Conservation (phyloP, 169 alveolate species). For the Besnoitia besnoiti region DNA sequence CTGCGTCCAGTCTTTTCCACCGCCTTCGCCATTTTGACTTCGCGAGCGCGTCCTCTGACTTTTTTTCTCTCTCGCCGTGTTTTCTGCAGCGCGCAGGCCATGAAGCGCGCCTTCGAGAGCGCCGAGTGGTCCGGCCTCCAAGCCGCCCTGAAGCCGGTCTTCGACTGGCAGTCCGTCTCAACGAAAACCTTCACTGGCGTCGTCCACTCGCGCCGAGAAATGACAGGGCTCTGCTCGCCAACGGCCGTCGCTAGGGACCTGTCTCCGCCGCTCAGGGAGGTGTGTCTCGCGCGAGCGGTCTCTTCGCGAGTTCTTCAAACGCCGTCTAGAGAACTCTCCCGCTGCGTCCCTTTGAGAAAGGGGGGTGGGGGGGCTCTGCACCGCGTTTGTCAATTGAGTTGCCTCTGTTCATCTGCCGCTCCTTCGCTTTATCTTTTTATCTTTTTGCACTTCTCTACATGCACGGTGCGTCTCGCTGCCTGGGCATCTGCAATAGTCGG, state of each 20-base stretch:
- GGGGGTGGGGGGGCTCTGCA: too few species aligned
- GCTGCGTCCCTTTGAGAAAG: too few species aligned
- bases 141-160: not conserved
- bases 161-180: not conserved
- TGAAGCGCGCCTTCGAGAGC: not conserved
- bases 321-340: too few species aligned
- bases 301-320: too few species aligned
- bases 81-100: not conserved
- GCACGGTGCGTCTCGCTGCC: too few species aligned
- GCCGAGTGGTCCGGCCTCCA: not conserved
- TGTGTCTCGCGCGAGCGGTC: not conserved
- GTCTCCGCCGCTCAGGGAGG: not conserved
- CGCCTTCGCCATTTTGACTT: not conserved
- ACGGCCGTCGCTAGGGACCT: not conserved
- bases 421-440: too few species aligned
- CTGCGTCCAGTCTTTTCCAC: not conserved
- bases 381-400: too few species aligned
- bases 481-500: too few species aligned
- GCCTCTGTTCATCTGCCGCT: too few species aligned
- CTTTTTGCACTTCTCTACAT: too few species aligned
- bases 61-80: not conserved
- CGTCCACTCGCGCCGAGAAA: constrained; percentile 2
- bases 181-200: not conserved
- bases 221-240: not conserved
- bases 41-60: not conserved